A percentile compares a stretch with the other conserved stretches of the same genome.
phyloP scores from a whole-genome alignment of 441 rosid species.

The Syzygium syzygioides region DNA sequence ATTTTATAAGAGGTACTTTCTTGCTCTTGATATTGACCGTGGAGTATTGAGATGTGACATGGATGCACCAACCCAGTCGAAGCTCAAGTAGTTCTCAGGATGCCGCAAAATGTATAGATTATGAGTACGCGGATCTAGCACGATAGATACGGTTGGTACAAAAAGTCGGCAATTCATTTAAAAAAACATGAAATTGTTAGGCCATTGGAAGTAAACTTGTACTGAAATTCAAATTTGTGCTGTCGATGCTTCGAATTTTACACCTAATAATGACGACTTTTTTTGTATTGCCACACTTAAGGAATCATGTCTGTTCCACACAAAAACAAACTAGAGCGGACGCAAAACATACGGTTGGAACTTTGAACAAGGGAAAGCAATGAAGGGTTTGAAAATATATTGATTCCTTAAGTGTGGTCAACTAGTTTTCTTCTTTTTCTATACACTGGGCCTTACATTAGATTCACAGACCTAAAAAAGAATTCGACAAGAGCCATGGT shows the following conservation, averaged over 20 bases:
- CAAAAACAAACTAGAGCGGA: not conserved
- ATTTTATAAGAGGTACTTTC: not conserved
- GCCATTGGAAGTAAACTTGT: not conserved
- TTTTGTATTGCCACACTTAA: not conserved
- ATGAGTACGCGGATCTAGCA: not conserved
- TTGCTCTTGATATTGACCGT: not conserved
- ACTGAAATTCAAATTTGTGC: not conserved
- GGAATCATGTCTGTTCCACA: not conserved
- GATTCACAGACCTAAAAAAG: not conserved
- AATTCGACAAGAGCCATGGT: too few species aligned
- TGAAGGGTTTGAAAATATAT: not conserved
- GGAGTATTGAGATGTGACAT: not conserved
- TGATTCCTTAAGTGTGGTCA: not conserved
- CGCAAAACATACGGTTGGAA: not conserved
- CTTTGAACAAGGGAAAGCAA: not conserved
- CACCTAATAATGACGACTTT: not conserved
- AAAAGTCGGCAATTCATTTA: not conserved
- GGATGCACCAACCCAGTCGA: not conserved
- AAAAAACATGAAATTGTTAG: not conserved
- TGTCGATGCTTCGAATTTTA: not conserved
- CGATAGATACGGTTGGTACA: not conserved
- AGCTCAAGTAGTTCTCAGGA: not conserved
- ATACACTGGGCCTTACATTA: not conserved
- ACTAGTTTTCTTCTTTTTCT: not conserved
- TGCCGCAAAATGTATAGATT: accelerated